phyloP scores from a whole-genome alignment of 345 rosid species.

The Turritis glabra region DNA sequence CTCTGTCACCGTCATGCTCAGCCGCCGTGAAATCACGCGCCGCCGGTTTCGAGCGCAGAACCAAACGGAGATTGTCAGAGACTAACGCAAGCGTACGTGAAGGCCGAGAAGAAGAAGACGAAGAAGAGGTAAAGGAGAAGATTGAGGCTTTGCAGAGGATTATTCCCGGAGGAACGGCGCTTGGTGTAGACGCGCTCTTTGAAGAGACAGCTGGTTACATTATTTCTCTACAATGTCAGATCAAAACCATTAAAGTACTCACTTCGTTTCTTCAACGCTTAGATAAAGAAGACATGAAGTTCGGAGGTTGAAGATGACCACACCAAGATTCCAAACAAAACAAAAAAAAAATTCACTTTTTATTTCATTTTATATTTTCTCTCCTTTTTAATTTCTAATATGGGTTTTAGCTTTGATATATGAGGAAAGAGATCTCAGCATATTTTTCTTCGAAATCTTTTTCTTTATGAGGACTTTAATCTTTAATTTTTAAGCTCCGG shows the following conservation, averaged over 20 bases:
- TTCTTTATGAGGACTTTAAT: slow-evolving; percentile 16
- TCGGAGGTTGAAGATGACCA: slow-evolving; percentile 49
- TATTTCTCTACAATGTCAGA: slow-evolving; percentile 57
- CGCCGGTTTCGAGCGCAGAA: slow-evolving; percentile 36
- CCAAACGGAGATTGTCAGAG: slow-evolving; percentile 35
- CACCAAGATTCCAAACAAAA: slow-evolving; percentile 4
- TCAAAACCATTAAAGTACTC: slow-evolving; percentile 61
- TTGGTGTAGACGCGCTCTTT: slow-evolving; percentile 59
- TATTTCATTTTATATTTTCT: not conserved
- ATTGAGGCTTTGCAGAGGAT: slow-evolving; percentile 70
- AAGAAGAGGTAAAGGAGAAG: slow-evolving; percentile 50
- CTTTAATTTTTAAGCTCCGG: not conserved
- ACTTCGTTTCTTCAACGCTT: slow-evolving; percentile 50
- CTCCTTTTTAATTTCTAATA: not conserved
- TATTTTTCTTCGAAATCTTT: slow-evolving; percentile 37
- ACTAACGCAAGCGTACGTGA: slow-evolving; percentile 24
- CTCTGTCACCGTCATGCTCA: slow-evolving; percentile 24
- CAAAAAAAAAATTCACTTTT: not conserved
- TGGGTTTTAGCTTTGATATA: slow-evolving; percentile 23
- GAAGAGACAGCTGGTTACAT: slow-evolving; percentile 79
- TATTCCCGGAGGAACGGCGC: slow-evolving; percentile 67
- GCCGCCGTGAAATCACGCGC: slow-evolving; percentile 31
- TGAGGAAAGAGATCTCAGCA: slow-evolving; percentile 33
- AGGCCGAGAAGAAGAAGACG: slow-evolving; percentile 38
- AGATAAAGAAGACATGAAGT: slow-evolving; percentile 54